Evolutionary conservation across 345 rosid genomes (phyloP), one percentile per base, ranked within the genome.

Genomic region (Xanthoceras sorbifolium): DNA sequence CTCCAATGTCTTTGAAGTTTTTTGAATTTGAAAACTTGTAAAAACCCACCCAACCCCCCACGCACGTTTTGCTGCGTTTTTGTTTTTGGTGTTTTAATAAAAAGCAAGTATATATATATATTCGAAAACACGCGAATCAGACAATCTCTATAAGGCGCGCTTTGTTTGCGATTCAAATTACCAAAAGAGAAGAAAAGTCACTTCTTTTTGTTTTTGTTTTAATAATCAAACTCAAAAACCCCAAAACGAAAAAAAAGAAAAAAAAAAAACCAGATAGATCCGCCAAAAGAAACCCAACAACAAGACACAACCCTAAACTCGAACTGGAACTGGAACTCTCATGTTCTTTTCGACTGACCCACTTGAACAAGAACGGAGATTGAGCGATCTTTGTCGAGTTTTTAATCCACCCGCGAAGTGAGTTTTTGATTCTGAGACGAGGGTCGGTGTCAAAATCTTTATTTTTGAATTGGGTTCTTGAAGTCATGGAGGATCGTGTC

Each of bases 401-500:
- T 46, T 75, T 44, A 67, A 50, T 32, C 22, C 31, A 20, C 61
- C 65, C 46, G 28, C 61, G 28, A 60, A 50, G 20, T 67, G 12
- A 34, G 69, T 66, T 74, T 54, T 62, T 60, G 66, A 26, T 32
- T 65, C 29, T 46, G 14, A 38, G 15, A 25, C 23, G 40, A 48
- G 61, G 18, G 71, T 52, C 71, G 5, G 78, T n/a, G 50, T 55
- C 29, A 48, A 50, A 80, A 40, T 68, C 67, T 80, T 64, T 77
- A 79, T 50, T 50, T 50, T 14, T 50, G 57, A 68, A 59, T 71
- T 81, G 69, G 80, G 75, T 42, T 76, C 73, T 77, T 48, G 34
- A 70, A 36, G 52, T 31, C n/a, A 87, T 87, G 93, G 84, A 83
- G 46, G 83, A 79, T 78, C 74, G 77, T 38, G 50, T 68, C 14